Evolutionary conservation across 2,329 filamentous ascomycete species (phyloP).

Genomic region (Ophiostoma ulmi): DNA sequence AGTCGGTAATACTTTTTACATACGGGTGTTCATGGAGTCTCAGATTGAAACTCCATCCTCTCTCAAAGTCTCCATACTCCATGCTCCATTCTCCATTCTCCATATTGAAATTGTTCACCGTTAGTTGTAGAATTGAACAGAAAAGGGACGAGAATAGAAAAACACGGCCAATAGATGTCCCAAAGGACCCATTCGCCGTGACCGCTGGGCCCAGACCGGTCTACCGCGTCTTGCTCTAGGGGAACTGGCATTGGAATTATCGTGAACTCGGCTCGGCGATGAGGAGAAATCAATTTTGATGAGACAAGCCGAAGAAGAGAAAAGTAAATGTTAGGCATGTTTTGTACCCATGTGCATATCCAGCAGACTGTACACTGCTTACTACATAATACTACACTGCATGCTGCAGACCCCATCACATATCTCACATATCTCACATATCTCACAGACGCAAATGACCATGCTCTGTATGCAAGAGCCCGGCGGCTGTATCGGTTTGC

Average conservation of each 20-base stretch:
- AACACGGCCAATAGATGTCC: neutral
- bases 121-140: neutral
- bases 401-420: neutral
- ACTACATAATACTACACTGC: neutral
- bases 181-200: neutral
- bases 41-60: neutral
- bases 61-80: neutral
- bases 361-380: neutral
- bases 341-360: neutral
- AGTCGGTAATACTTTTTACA: neutral
- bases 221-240: neutral
- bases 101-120: neutral
- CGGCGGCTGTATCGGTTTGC: conserved; percentile 4
- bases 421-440: neutral
- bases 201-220: conserved; percentile 7
- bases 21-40: neutral
- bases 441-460: too few species aligned
- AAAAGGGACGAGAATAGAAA: neutral
- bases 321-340: neutral
- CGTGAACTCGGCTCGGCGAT: conserved; percentile 5
- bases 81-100: neutral
- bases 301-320: neutral
- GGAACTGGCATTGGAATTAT: neutral
- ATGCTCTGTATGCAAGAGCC: neutral
- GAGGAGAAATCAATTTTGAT: neutral